Evolutionary conservation across 352 stramenopile species (phyloP), one percentile per base, ranked within the genome.

Genomic region (Phytophthora nicotianae): DNA sequence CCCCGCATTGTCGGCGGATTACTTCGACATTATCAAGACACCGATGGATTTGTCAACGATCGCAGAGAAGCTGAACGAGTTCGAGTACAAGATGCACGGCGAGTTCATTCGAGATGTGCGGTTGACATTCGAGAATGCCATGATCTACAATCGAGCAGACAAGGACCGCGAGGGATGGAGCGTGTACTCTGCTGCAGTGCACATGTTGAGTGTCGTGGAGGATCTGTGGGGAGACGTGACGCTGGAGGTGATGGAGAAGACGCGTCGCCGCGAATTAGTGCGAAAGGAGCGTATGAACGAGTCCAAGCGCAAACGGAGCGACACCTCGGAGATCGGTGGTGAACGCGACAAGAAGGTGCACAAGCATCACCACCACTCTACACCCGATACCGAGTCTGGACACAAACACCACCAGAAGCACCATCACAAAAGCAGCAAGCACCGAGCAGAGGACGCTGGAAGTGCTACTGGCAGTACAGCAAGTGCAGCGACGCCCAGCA

Each of bases 21-120:
- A 95, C 49, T 93, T 90, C 57, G 77, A 93, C 11, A 79, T 95
- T 50, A 80, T 95, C 65, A 88, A 88, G 72, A 85, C 67, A 0
- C 87, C 87, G 1, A 94, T 95, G 85, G 85, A 95, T 51, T 68
- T 95, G 21, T 62, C 75, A 16, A 94, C 87, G 0, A 86, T 94
- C 57, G 59, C 56, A 5, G 83, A 89, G 8, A 93, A 94, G 50
- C 55, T 93, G 19, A 70, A 50, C 1, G 65, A 77, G 33, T 77
- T 90, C 35, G 74, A 86, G 72, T 95, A 94, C 74, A 91, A 91
- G 55, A 9, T 77, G 11, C 86, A 95, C 37, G 85, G 85, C 6
- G 85, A 95, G 10, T 94, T 95, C 46, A 92, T 94, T 57, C 72
- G 58, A 2, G 85, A 95, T 50, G 75, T 95, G 32, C 81, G 83